A percentile compares a stretch with the other conserved stretches of the same genome.
phyloP scores from a whole-genome alignment of 257 asterid species.

The Solanum infundibuliforme region DNA sequence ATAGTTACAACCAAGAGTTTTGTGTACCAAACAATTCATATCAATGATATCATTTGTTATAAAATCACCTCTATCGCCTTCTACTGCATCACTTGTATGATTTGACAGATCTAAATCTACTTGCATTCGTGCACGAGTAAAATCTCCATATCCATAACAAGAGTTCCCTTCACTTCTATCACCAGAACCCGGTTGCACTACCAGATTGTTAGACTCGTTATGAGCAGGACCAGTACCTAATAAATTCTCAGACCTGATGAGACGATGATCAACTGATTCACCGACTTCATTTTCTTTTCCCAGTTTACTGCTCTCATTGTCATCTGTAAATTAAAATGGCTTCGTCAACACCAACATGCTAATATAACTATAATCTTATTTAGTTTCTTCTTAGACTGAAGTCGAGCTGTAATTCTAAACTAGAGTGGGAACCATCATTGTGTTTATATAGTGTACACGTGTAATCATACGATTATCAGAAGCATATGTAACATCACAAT shows the following conservation, averaged over 20 bases:
- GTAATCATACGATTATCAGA: background rate
- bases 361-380: background rate
- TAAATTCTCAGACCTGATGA: constrained; percentile 12
- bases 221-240: constrained; percentile 4
- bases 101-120: constrained; percentile 5
- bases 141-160: constrained; percentile 3
- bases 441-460: background rate
- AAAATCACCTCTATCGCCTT: constrained; percentile 12
- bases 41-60: constrained; percentile 6
- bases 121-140: constrained; percentile 8
- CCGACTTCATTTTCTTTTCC: constrained; percentile 9
- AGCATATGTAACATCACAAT: background rate
- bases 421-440: background rate
- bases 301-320: constrained; percentile 13
- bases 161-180: constrained; percentile 10
- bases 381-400: background rate
- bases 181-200: constrained; percentile 6
- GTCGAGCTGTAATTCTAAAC: background rate
- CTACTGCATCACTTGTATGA: background rate
- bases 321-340: constrained; percentile 4
- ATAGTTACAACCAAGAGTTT: constrained; percentile 7
- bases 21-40: constrained; percentile 17
- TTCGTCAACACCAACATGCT: background rate
- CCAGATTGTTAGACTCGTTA: background rate
- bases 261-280: constrained; percentile 7